These are phyloP conservation scores for Trichoderma oligosporum DNA, from an alignment of 2,329 filamentous ascomycete genomes.

Conservation along the genomic window DNA sequence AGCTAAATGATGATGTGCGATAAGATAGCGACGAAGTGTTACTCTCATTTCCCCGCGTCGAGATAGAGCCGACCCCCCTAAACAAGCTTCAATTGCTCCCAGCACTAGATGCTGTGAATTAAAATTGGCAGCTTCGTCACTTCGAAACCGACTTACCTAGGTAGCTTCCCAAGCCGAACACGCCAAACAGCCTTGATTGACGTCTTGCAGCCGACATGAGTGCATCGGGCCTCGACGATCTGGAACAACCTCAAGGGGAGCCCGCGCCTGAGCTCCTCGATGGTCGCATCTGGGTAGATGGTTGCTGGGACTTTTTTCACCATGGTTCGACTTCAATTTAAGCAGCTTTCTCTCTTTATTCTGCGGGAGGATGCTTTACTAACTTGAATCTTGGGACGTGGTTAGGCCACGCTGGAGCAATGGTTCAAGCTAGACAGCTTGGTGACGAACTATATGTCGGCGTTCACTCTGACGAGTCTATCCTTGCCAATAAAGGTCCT, in stretches of 20 bases:
- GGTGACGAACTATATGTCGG: constrained; percentile 86
- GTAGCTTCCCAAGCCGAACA: neutral
- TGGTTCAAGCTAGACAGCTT: constrained; percentile 90
- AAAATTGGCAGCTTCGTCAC: neutral
- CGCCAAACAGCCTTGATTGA: neutral
- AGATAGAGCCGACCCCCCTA: constrained; percentile 11
- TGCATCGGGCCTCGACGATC: constrained; percentile 21
- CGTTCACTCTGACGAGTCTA: constrained; percentile 92
- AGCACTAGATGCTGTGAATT: too few relatives aligned
- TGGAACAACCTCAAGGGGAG: constrained; percentile 38
- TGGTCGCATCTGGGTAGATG: constrained; percentile 93
- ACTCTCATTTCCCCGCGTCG: constrained; percentile 16
- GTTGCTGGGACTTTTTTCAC: constrained; percentile 98
- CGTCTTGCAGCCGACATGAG: constrained; percentile 20
- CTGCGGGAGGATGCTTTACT: neutral
- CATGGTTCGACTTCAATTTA: constrained; percentile 59
- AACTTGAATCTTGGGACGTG: neutral
- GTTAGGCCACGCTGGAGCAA: constrained; percentile 90
- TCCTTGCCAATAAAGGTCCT: constrained; percentile 94
- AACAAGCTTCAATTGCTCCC: neutral
- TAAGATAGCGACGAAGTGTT: constrained; percentile 16
- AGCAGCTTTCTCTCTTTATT: neutral
- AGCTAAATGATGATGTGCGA: neutral
- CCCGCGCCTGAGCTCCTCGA: constrained; percentile 55
- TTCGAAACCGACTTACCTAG: too few relatives aligned